Conservation (phyloP, 1,284 basidiomycete species). For the Ceratobasidium sp. region DNA sequence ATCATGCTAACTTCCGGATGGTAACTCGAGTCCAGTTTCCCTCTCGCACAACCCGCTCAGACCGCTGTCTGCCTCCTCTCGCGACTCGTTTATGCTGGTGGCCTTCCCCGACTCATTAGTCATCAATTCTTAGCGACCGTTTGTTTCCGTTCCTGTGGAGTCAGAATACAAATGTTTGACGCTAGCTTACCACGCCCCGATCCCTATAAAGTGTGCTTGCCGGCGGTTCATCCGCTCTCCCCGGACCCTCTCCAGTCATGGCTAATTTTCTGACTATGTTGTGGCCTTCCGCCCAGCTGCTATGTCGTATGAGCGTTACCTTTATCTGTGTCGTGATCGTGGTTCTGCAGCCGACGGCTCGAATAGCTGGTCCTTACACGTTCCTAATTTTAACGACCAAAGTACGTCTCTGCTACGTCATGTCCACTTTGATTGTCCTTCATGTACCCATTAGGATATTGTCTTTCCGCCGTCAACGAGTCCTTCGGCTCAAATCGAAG, state of each 20-base stretch:
- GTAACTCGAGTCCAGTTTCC: not conserved
- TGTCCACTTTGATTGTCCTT: not conserved
- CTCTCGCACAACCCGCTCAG: not conserved
- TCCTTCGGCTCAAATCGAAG: conserved; percentile 59
- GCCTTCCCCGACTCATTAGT: conserved; percentile 38
- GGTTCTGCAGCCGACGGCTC: conserved; percentile 12
- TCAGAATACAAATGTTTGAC: conserved; percentile 5
- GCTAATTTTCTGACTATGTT: not conserved
- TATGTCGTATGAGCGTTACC: conserved; percentile 32
- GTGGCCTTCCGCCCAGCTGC: conserved; percentile 24
- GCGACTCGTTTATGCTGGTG: not conserved
- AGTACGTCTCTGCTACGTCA: not conserved
- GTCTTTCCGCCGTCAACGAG: conserved; percentile 59
- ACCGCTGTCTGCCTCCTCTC: not conserved
- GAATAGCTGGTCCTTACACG: conserved; percentile 19
- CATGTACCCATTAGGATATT: conserved; percentile 48
- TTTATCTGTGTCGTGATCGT: conserved; percentile 26
- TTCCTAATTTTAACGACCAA: conserved; percentile 32
- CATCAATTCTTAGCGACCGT: conserved; percentile 40
- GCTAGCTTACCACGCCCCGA: not conserved
- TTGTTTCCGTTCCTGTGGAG: conserved; percentile 11
- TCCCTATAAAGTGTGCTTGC: conserved; percentile 3
- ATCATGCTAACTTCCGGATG: not conserved
- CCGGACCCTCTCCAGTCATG: not conserved
- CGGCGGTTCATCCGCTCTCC: not conserved